Conservation (phyloP, 768 basidiomycete genomes). For the Boletus patriciae region DNA sequence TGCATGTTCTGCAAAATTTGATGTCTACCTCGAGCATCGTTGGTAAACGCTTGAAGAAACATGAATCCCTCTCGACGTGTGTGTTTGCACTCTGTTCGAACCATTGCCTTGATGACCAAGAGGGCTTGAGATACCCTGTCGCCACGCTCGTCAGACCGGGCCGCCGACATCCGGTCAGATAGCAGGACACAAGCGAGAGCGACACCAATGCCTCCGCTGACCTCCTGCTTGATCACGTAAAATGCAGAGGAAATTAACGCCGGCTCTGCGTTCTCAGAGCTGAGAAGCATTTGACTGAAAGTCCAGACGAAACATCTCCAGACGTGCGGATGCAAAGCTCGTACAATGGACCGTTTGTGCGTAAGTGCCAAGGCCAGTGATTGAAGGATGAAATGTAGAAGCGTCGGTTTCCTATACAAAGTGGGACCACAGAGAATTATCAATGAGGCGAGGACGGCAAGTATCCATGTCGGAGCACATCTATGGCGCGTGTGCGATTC, state of each 20-base stretch:
- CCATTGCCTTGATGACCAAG: conserved; percentile 41
- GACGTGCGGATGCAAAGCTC: conserved; percentile 41
- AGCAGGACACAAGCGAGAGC: conserved; percentile 44
- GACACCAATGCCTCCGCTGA: conserved; percentile 44
- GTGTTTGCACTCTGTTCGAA: conserved; percentile 22
- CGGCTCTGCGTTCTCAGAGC: conserved; percentile 18
- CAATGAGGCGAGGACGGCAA: conserved; percentile 45
- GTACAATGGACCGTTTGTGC: conserved; percentile 38
- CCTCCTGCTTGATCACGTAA: conserved; percentile 46
- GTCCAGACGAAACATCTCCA: conserved; percentile 63
- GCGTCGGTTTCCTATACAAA: conserved; percentile 42
- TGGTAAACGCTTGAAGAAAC: conserved; percentile 40
- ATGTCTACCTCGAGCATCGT: conserved; percentile 13
- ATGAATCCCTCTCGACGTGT: conserved; percentile 35
- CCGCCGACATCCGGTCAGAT: neutral
- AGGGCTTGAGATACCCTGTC: conserved; percentile 38
- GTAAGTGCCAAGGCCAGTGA: conserved; percentile 34
- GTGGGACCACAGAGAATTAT: conserved; percentile 46
- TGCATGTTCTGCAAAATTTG: conserved; percentile 5
- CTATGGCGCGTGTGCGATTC: conserved; percentile 18
- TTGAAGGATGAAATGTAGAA: conserved; percentile 40
- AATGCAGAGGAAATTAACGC: conserved; percentile 39
- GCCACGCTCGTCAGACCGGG: conserved; percentile 9
- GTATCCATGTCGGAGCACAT: conserved; percentile 44
- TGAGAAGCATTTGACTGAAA: conserved; percentile 42